These are phyloP conservation scores for Yamadazyma blattariae DNA, from an alignment of 1,139 yeast genomes.

Conservation along the genomic window DNA sequence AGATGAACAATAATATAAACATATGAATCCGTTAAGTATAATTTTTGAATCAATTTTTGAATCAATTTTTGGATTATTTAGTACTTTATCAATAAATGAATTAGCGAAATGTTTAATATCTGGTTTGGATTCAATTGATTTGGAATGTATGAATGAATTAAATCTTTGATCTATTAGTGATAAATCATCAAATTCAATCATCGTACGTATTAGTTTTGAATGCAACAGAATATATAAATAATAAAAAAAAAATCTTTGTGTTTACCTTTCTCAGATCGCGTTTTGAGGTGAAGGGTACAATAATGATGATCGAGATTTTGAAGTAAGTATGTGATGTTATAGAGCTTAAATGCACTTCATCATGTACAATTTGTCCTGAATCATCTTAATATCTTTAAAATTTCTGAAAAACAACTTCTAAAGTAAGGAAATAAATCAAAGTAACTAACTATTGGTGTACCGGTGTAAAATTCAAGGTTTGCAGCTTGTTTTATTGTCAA, in stretches of 20 bases:
- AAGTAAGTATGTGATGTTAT: no score
- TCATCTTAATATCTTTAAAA: no score
- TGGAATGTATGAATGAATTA: constrained; percentile 2
- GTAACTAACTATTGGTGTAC: no score
- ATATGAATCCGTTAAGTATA: constrained; percentile 8
- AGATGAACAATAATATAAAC: constrained; percentile 7
- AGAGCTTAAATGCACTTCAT: no score
- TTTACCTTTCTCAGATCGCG: constrained; percentile 4
- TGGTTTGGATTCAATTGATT: constrained; percentile 1
- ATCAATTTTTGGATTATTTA: not conserved
- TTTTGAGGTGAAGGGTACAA: no score
- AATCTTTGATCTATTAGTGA: constrained; percentile 3
- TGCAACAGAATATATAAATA: no score
- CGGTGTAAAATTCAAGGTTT: no score
- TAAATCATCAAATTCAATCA: not conserved
- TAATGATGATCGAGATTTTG: no score
- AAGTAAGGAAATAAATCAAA: no score
- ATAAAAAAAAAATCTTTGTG: constrained; percentile 1
- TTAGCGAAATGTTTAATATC: constrained; percentile 6
- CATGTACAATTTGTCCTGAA: no score
- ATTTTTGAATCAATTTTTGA: not conserved
- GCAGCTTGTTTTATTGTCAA: not conserved
- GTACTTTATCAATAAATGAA: constrained; percentile 3
- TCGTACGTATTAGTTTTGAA: no score
- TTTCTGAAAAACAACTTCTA: no score